These are phyloP conservation scores for Ammopiptanthus mongolicus DNA, from an alignment of 306 rosid species.

Conservation along the genomic window DNA sequence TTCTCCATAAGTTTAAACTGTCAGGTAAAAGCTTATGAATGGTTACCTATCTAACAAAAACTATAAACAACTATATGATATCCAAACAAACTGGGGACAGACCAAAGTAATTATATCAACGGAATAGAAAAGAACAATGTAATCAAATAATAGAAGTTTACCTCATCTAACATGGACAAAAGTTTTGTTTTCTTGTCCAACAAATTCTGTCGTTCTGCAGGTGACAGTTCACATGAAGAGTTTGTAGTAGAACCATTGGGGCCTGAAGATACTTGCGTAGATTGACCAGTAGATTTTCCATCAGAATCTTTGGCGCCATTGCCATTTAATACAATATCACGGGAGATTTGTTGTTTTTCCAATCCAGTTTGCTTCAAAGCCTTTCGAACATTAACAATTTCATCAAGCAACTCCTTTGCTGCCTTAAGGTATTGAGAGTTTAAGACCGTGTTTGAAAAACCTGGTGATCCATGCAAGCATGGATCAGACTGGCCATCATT, in stretches of 20 bases:
- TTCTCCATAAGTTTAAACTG: not conserved
- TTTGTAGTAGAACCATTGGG: constrained; percentile 40
- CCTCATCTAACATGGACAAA: constrained; percentile 82
- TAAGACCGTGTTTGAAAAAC: constrained; percentile 26
- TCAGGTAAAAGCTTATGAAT: not conserved
- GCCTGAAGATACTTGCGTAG: constrained; percentile 38
- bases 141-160: constrained; percentile 22
- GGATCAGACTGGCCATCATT: constrained; percentile 34
- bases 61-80: not conserved
- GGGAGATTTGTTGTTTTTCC: constrained; percentile 43
- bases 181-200: constrained; percentile 72
- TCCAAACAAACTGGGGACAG: not conserved
- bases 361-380: constrained; percentile 60
- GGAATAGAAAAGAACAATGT: not conserved
- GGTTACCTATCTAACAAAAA: not conserved
- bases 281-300: constrained; percentile 46
- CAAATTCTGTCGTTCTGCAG: constrained; percentile 62
- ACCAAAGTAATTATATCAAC: not conserved
- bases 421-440: constrained; percentile 64
- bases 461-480: constrained; percentile 28
- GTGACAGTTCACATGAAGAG: constrained; percentile 49
- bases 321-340: constrained; percentile 37
- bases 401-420: constrained; percentile 78
- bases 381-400: constrained; percentile 64
- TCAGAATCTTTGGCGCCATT: constrained; percentile 56